Conservation (phyloP, 192 early-diverging fungal genomes). For the Pecoramyces ruminantium region DNA sequence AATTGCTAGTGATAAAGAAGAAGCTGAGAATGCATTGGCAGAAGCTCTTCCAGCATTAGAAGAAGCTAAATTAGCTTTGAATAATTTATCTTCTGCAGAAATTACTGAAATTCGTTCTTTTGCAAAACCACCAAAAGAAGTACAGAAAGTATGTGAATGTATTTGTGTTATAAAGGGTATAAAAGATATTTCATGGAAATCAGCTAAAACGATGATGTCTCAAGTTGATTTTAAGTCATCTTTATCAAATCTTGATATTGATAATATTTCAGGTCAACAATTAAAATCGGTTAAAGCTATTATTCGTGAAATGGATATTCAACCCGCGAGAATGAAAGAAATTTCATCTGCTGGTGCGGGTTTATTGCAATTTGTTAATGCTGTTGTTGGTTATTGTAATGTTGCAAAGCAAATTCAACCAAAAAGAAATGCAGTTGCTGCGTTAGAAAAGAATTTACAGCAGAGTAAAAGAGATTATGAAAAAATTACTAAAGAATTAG, state of each 20-base stretch:
- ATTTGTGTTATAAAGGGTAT: slow-evolving; percentile 44
- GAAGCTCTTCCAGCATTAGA: slow-evolving; percentile 41
- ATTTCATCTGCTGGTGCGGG: slow-evolving; percentile 40
- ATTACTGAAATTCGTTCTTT: slow-evolving; percentile 44
- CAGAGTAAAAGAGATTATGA: slow-evolving; percentile 39
- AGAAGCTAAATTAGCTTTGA: slow-evolving; percentile 30
- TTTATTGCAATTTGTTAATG: slow-evolving; percentile 34
- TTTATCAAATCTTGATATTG: slow-evolving; percentile 25
- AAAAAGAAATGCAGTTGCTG: slow-evolving; percentile 34
- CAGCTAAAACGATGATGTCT: slow-evolving; percentile 44
- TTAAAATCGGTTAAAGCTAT: slow-evolving; percentile 36
- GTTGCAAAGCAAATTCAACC: slow-evolving; percentile 37
- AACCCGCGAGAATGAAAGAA: slow-evolving; percentile 30
- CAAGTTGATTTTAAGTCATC: slow-evolving; percentile 40
- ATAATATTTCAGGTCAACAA: slow-evolving; percentile 27
- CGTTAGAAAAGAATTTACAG: slow-evolving; percentile 32
- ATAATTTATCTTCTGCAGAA: slow-evolving; percentile 33
- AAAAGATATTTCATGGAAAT: slow-evolving; percentile 48
- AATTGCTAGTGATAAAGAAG: slow-evolving; percentile 50
- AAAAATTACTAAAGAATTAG: slow-evolving; percentile 36
- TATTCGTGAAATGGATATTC: slow-evolving; percentile 40
- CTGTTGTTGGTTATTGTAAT: slow-evolving; percentile 41
- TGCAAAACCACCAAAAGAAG: slow-evolving; percentile 43
- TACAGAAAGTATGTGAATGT: slow-evolving; percentile 47
- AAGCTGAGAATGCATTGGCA: slow-evolving; percentile 39